A percentile compares a stretch with the other conserved stretches of the same genome.
These are phyloP conservation scores for Aspergillus incahuasiensis DNA, from an alignment of 495 filamentous ascomycete species.

Conservation along the genomic window DNA sequence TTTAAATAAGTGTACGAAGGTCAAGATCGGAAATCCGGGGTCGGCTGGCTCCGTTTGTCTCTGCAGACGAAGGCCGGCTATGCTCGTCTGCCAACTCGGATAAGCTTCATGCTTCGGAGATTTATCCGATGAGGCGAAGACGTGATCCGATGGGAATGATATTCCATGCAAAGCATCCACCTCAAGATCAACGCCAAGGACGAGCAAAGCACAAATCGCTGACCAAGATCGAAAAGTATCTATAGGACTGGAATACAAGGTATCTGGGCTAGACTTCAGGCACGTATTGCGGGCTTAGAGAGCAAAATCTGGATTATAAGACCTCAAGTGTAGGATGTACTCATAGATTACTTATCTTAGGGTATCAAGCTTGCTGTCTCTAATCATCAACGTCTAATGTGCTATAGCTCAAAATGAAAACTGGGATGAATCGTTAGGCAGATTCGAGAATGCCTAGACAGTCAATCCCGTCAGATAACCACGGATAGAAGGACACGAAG, in stretches of 20 bases:
- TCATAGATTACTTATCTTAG: neutral
- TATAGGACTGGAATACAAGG: neutral
- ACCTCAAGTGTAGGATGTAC: no score
- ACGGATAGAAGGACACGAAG: neutral
- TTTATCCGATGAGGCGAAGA: constrained; percentile 4
- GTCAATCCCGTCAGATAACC: neutral
- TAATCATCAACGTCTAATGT: neutral
- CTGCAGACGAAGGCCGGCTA: neutral
- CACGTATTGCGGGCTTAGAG: no score
- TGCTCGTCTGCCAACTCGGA: neutral
- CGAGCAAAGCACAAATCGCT: no score
- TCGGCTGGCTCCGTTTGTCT: neutral
- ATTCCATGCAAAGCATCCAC: neutral
- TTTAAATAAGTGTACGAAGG: neutral
- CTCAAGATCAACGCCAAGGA: neutral
- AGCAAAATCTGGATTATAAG: no score
- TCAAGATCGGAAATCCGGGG: neutral
- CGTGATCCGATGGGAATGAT: neutral
- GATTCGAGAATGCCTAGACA: constrained; percentile 25
- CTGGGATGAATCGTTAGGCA: constrained; percentile 21
- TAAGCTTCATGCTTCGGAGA: constrained; percentile 7
- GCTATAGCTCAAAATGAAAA: constrained; percentile 15
- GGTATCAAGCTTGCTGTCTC: neutral
- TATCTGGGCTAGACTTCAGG: no score
- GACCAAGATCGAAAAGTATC: neutral